Evolutionary conservation across 2,329 filamentous ascomycete species (phyloP), one percentile per base, ranked within the genome.

Genomic region (Colletotrichum endophyticum): DNA sequence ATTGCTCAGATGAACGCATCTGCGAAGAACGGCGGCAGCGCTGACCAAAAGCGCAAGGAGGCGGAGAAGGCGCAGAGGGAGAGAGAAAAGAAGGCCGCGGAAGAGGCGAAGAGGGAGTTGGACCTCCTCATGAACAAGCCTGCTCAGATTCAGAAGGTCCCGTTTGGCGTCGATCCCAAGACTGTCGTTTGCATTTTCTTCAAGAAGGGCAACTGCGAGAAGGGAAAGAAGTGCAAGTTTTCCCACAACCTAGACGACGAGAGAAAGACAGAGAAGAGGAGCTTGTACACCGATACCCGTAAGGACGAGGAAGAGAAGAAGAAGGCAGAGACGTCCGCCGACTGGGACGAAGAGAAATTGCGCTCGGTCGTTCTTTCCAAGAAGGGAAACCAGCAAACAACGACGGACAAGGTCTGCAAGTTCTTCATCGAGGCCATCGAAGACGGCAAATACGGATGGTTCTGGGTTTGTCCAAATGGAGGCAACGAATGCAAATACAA

Each of bases 391-490:
- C 97, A 98, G 77, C 93, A 94, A 84, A 98, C 96, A 27, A 95
- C 95, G 7, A 99, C 97, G 63, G 97, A 99, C 84, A 99, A 99
- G 87, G 97, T 99, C 80, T 99, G 97, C 95, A 99, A 99, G 87
- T 98, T 89, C 89, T 99, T 99, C 85, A 97, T 99, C 84, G 94
- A 96, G 80, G 97, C 97, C 30, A 97, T 99, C 78, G 97, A 99
- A 87, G 97, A 99, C 83, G 95, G 96, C 82, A 99, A 99, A 87
- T 99, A 99, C 82, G 97, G 97, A 78, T 99, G 97, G 97, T 99
- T 99, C 87, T 99, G 97, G 97, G 90, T 93, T 76, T 99, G 97
- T 91, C 97, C 97, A 63, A 99, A 99, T 83, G 96, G 96, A 79
- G 96, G 95, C 78, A 94, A 99, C 84, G 95, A 98, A 86, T 99